Base-by-base conservation (phyloP, 352 stramenopile genomes). In the Phytophthora hybrid region DNA sequence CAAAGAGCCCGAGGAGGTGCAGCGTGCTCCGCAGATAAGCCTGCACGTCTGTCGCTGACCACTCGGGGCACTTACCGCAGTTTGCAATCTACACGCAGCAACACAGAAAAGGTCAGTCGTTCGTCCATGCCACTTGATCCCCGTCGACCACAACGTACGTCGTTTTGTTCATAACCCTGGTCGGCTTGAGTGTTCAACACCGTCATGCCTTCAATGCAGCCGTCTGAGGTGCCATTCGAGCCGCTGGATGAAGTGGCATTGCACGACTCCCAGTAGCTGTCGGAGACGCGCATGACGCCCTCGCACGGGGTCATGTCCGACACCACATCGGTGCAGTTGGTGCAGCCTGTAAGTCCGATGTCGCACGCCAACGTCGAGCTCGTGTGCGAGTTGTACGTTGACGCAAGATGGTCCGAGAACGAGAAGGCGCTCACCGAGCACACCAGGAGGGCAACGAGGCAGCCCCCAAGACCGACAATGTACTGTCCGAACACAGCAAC, bases 1-100 rank as follows among this genome's bases (percentile, higher is more conserved):
- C 83, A 18, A 93, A 80, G 19, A 95, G 77, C 0, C 87, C 86
- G 8, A 96, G 72, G 19, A 94, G 71, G 37, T 93, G 77, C 41
- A 95, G 77, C 0, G 77, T 84, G 63, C 78, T 88, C 32, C 73
- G 80, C 37, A 96, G 66, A 71, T 93, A 94, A 32, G 84, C 84
- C 51, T 89, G 76, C 21, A 96, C 77, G 65, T 96, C 88, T 2
- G 69, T 54, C 1, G 77, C 71, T 39, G 84, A 90, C 90, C 90
- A 96, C 71, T 96, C 84, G 41, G 90, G 88, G 54, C 90, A 96
- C 54, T 90, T 85, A 47, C 85, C 81, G 32, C 90, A 96, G 23
- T 70, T 75, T 1, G 86, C 88, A 54, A 95, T 88, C 86, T 92
- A 2, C 34, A 18, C 7, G 41, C 5, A 53, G 16, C 13, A 49